A percentile compares a stretch with the other conserved stretches of the same genome.
Conservation (phyloP, 2,329 filamentous ascomycete genomes). For the Aspergillus uvarum region DNA sequence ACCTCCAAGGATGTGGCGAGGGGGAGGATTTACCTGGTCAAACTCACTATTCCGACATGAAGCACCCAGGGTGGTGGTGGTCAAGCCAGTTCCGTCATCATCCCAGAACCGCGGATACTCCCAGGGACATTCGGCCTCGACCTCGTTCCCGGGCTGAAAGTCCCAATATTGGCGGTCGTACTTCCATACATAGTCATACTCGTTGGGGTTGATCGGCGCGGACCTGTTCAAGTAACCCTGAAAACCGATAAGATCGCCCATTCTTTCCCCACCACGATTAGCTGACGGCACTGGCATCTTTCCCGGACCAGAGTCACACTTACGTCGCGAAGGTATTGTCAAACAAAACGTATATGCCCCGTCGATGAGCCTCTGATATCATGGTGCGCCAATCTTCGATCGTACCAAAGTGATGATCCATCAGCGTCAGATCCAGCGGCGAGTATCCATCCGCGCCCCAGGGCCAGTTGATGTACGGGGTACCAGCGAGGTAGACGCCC, state of each 20-base stretch:
- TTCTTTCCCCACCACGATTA: neutral
- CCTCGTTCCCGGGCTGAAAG: constrained; percentile 55
- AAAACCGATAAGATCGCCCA: constrained; percentile 61
- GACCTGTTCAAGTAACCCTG: constrained; percentile 41
- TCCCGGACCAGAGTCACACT: constrained; percentile 21
- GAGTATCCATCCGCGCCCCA: constrained; percentile 62
- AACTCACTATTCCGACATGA: constrained; percentile 54
- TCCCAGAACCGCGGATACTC: constrained; percentile 62
- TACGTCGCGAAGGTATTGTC: constrained; percentile 65
- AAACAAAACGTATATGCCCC: constrained; percentile 63
- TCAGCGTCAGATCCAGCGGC: constrained; percentile 60
- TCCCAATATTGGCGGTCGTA: constrained; percentile 55
- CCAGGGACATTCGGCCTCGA: constrained; percentile 45
- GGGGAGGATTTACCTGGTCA: constrained; percentile 44
- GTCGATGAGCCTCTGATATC: constrained; percentile 58
- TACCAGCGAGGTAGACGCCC: constrained; percentile 61
- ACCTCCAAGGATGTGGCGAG: neutral
- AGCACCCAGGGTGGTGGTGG: constrained; percentile 2
- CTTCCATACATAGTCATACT: constrained; percentile 61
- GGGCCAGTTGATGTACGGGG: constrained; percentile 61
- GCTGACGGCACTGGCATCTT: neutral
- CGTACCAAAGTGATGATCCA: constrained; percentile 62
- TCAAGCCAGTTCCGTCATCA: constrained; percentile 32
- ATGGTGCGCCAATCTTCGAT: constrained; percentile 57
- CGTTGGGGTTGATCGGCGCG: constrained; percentile 54